A percentile compares a stretch with the other conserved stretches of the same genome.
Conservation (phyloP, 2,329 filamentous ascomycete species). For the Hypoxylon sp. region DNA sequence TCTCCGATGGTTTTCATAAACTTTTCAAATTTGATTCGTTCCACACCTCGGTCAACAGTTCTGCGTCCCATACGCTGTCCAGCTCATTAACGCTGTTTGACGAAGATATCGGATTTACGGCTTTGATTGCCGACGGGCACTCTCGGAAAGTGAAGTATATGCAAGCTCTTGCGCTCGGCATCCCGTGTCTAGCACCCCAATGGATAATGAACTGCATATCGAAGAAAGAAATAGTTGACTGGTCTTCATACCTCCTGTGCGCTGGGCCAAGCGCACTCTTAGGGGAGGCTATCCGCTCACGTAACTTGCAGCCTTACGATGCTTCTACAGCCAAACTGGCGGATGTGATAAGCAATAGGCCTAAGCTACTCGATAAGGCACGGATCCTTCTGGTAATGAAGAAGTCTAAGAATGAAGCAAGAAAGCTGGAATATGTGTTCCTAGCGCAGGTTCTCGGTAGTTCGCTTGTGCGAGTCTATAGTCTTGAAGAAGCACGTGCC, state of each 20-base stretch:
- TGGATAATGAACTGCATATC: slow-evolving; percentile 83
- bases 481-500: slow-evolving; percentile 73
- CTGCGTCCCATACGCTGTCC: slow-evolving; percentile 40
- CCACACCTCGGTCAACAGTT: slow-evolving; percentile 48
- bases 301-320: slow-evolving; percentile 73
- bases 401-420: slow-evolving; percentile 71
- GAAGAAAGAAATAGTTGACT: slow-evolving; percentile 73
- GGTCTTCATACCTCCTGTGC: slow-evolving; percentile 85
- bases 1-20: slow-evolving; percentile 82
- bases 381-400: slow-evolving; percentile 79
- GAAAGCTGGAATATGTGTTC: slow-evolving; percentile 81
- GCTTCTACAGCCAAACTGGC: slow-evolving; percentile 67
- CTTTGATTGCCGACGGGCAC: slow-evolving; percentile 86
- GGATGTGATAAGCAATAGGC: slow-evolving; percentile 69
- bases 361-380: slow-evolving; percentile 72
- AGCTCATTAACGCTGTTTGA: slow-evolving; percentile 65
- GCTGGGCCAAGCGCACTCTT: slow-evolving; percentile 84
- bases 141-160: slow-evolving; percentile 92
- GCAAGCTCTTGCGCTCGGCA: slow-evolving; percentile 88
- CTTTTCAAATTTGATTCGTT: slow-evolving; percentile 71
- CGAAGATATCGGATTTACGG: slow-evolving; percentile 77
- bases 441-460: slow-evolving; percentile 84
- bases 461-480: slow-evolving; percentile 73
- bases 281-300: slow-evolving; percentile 80
- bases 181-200: slow-evolving; percentile 85